Evolutionary conservation across 2,329 filamentous ascomycete genomes (phyloP).

Genomic region (Penicillium decumbens): DNA sequence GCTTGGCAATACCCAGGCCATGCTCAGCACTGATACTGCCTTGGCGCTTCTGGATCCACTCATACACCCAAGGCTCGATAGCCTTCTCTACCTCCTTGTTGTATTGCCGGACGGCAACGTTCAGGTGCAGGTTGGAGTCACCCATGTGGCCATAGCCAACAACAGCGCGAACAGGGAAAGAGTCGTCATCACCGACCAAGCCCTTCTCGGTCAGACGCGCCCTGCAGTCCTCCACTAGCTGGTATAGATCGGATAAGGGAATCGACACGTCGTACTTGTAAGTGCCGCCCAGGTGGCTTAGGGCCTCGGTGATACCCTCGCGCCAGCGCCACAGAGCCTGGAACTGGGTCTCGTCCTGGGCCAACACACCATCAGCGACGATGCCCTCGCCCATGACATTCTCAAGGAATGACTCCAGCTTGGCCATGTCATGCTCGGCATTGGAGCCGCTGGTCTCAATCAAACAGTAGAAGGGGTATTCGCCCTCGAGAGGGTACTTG

Average conservation of each 20-base stretch:
- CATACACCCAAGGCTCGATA: conserved; percentile 93
- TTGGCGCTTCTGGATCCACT: conserved; percentile 84
- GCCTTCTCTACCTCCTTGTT: conserved; percentile 80
- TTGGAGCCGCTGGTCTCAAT: conserved; percentile 96
- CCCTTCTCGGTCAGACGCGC: conserved; percentile 68
- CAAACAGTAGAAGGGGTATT: conserved; percentile 91
- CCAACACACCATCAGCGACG: conserved; percentile 82
- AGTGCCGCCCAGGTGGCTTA: conserved; percentile 86
- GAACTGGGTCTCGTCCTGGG: conserved; percentile 88
- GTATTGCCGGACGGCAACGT: conserved; percentile 76
- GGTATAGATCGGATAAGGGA: conserved; percentile 79
- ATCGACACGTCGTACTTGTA: conserved; percentile 99
- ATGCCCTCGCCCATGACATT: conserved; percentile 85
- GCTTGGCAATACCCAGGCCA: conserved; percentile 89
- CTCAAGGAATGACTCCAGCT: conserved; percentile 85
- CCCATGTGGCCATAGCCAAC: conserved; percentile 98
- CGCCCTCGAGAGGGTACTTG: conserved; percentile 73
- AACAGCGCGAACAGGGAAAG: conserved; percentile 78
- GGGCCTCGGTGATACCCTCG: conserved; percentile 84
- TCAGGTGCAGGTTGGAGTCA: conserved; percentile 90
- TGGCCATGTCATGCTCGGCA: conserved; percentile 85
- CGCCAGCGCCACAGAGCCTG: conserved; percentile 84
- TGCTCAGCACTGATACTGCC: conserved; percentile 98
- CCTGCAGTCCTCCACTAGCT: conserved; percentile 78
- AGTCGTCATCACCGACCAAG: conserved; percentile 69